A percentile compares a stretch with the other conserved stretches of the same genome.
Evolutionary conservation across 2,329 filamentous ascomycete genomes (phyloP).

Genomic region (Exophiala lecanii-corni): DNA sequence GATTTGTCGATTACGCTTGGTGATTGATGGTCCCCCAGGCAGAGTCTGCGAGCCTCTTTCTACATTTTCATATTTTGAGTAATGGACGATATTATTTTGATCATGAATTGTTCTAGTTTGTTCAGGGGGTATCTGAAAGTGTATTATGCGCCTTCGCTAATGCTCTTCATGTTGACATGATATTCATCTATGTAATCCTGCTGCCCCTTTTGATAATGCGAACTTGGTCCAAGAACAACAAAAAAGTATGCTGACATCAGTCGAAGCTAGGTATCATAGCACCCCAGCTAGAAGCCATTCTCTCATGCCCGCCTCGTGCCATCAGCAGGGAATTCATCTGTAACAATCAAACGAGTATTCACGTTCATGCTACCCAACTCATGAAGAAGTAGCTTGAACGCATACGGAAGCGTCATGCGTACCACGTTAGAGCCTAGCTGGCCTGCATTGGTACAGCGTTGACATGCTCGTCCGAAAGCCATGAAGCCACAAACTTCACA

Average conservation of each 20-base stretch:
- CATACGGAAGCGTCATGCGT: conserved; percentile 95
- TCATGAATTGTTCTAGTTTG: too few species aligned
- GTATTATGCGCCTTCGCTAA: too few species aligned
- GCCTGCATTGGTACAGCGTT: conserved; percentile 58
- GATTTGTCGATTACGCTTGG: too few species aligned
- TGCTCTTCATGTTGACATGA: too few species aligned
- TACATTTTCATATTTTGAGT: too few species aligned
- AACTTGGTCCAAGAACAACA: neutral
- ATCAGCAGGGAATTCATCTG: conserved; percentile 77
- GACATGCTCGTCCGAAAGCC: conserved; percentile 91
- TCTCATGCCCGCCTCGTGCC: conserved; percentile 17
- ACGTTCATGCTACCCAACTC: conserved; percentile 98
- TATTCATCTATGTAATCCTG: too few species aligned
- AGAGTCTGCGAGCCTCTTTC: too few species aligned
- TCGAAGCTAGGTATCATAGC: neutral
- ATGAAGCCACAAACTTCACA: conserved; percentile 93
- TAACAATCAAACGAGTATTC: conserved; percentile 82
- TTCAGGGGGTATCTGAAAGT: too few species aligned
- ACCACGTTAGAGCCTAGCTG: conserved; percentile 78
- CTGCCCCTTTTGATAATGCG: too few species aligned
- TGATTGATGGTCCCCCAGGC: too few species aligned
- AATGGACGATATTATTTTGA: too few species aligned
- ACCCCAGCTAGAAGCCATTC: neutral
- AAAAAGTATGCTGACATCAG: too few species aligned
- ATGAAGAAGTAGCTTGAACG: conserved; percentile 91